Evolutionary conservation across 148 eudicot genomes (phyloP), one percentile per base, ranked within the genome.

Genomic region (Oxyria digyna): DNA sequence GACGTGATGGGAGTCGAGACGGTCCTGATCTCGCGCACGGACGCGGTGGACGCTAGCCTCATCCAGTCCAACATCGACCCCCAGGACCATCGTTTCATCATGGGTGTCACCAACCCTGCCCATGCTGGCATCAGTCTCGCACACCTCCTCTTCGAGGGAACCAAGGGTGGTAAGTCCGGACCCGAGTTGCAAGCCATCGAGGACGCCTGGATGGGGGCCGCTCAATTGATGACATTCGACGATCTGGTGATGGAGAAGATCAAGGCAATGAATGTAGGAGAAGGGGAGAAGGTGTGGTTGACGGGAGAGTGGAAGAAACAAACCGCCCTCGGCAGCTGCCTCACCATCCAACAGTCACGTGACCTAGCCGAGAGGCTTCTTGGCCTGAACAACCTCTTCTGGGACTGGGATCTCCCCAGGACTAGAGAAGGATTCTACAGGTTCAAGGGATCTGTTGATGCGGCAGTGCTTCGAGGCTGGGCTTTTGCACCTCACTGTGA

Each of bases 341-440:
- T 84, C 10, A 75, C 91, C 0, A 86, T 83, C 33, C 83, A 80
- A 57, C 70, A 83, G 27, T 85, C 78, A 0, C 66, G 89, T 8
- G 83, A 81, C 69, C 71, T 86, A 17, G 87, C 85, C 0, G 86
- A 74, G 23, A 75, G 77, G 23, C 1, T 57, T 1, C 32, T 86
- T 3, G 96, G 89, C 4, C 41, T 89, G 23, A 57, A 49, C 6
- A 77, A 85, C 59, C 68, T 89, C 3, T 86, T 89, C 76, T 89
- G 85, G 83, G 96, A 89, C 67, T 89, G 96, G 96, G 91, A 89
- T 62, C 71, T 89, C 66, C 83, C 89, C 7, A 78, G 91, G 74
- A 86, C 96, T 14, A 78, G 96, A 68, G 96, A 89, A 75, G 96
- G 96, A 15, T 89, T 89, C 73, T 89, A 89, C 73, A 67, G 91